A percentile compares a stretch with the other conserved stretches of the same genome.
Conservation (phyloP, 345 rosid genomes). For the Lepidium sativum region DNA sequence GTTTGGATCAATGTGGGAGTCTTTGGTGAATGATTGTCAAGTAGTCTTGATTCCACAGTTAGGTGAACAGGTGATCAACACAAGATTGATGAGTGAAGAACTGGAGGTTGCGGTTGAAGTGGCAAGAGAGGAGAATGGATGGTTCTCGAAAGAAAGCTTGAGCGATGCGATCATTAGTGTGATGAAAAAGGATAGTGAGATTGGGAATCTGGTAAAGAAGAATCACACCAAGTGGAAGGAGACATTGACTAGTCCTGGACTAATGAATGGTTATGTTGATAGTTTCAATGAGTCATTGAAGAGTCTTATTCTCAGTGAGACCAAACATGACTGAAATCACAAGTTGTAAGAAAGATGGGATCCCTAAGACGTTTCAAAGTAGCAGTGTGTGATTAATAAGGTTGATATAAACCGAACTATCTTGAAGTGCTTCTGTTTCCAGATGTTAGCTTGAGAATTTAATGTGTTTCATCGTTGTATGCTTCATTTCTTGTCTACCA, state of each 20-base stretch:
- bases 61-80: constrained; percentile 28
- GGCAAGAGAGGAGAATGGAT: constrained; percentile 19
- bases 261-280: not conserved
- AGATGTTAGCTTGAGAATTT: not conserved
- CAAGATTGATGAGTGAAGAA: constrained; percentile 31
- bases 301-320: not conserved
- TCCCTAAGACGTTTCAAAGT: not conserved
- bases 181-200: constrained; percentile 15
- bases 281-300: not conserved
- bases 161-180: constrained; percentile 19
- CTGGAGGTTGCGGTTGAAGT: constrained; percentile 30
- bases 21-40: constrained; percentile 25
- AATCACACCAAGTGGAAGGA: constrained; percentile 26
- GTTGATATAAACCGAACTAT: not conserved
- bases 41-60: constrained; percentile 29
- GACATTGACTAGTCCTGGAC: not conserved
- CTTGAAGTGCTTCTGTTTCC: not conserved
- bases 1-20: constrained; percentile 35
- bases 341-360: not conserved
- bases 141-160: constrained; percentile 22
- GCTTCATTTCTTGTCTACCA: not conserved
- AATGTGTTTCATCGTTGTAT: not conserved
- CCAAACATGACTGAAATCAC: not conserved
- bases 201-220: not conserved
- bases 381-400: not conserved